These are phyloP conservation scores for Leishmania tropica DNA, from an alignment of 208 protist genomes.

Conservation along the genomic window DNA sequence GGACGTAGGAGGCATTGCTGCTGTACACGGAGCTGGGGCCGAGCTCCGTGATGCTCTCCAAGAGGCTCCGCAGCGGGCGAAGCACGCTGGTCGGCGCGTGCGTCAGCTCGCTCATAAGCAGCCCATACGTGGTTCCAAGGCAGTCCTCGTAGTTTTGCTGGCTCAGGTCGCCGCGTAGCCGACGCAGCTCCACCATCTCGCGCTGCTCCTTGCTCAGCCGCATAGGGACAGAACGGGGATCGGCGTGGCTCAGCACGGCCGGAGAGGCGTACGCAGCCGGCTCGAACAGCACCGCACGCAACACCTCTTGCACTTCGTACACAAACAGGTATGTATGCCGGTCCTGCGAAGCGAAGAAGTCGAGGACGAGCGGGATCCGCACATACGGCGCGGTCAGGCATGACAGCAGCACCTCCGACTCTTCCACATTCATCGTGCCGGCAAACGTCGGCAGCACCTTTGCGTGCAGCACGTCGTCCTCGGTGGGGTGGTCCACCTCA, in stretches of 20 bases:
- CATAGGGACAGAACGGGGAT: slow-evolving; percentile 65
- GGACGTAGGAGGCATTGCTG: slow-evolving; percentile 72
- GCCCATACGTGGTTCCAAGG: slow-evolving; percentile 77
- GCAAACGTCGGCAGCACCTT: slow-evolving; percentile 71
- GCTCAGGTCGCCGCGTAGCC: slow-evolving; percentile 42
- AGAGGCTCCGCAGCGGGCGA: slow-evolving; percentile 44
- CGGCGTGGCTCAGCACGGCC: slow-evolving; percentile 23
- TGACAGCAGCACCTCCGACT: slow-evolving; percentile 85
- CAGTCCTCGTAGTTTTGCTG: slow-evolving; percentile 44
- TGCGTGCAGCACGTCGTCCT: slow-evolving; percentile 91
- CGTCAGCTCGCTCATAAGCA: slow-evolving; percentile 88
- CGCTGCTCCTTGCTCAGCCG: slow-evolving; percentile 60
- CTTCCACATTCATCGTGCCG: slow-evolving; percentile 65
- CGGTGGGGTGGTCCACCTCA: slow-evolving; percentile 58
- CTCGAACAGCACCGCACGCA: slow-evolving; percentile 92
- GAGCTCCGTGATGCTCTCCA: slow-evolving; percentile 53
- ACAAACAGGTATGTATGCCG: slow-evolving; percentile 80
- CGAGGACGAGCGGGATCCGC: slow-evolving; percentile 80
- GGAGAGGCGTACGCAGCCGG: slow-evolving; percentile 72
- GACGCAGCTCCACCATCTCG: slow-evolving; percentile 32
- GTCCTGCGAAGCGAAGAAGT: slow-evolving; percentile 89
- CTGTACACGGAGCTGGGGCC: slow-evolving; percentile 79
- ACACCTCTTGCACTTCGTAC: slow-evolving; percentile 57
- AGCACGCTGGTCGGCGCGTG: slow-evolving; percentile 63
- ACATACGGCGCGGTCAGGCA: slow-evolving; percentile 88